Evolutionary conservation across 1,139 yeast species (phyloP).

Genomic region (Pneumocystis canis): DNA sequence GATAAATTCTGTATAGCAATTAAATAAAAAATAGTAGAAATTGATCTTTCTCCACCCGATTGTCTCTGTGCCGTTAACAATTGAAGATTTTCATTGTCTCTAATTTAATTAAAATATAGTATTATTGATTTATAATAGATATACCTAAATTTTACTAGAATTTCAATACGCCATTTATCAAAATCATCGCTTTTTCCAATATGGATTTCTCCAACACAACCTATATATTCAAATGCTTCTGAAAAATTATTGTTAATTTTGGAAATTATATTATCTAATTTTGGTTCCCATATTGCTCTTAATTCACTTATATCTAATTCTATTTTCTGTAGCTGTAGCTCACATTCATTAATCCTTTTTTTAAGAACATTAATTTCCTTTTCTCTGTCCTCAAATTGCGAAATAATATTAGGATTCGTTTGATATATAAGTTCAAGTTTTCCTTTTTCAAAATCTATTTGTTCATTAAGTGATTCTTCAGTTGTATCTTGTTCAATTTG

Average conservation of each 20-base stretch:
- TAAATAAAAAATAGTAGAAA: conserved; percentile 77
- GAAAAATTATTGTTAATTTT: conserved; percentile 51
- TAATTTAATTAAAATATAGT: background rate
- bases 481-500: conserved; percentile 4
- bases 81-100: conserved; percentile 49
- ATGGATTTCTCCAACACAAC: conserved; percentile 70
- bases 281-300: conserved; percentile 42
- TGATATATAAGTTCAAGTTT: conserved; percentile 22
- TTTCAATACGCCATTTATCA: conserved; percentile 70
- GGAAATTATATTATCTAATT: conserved; percentile 36
- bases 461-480: conserved; percentile 19
- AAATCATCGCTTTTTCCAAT: conserved; percentile 39
- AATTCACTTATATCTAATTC: conserved; percentile 30
- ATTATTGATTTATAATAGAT: background rate
- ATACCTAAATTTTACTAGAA: conserved; percentile 63
- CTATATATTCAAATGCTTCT: conserved; percentile 53
- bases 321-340: conserved; percentile 21
- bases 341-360: conserved; percentile 20
- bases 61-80: conserved; percentile 73
- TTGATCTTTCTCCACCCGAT: conserved; percentile 97
- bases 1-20: conserved; percentile 88
- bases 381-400: conserved; percentile 20
- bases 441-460: conserved; percentile 22
- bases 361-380: conserved; percentile 22
- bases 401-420: conserved; percentile 15